Evolutionary conservation across 345 rosid species (phyloP).

Genomic region (Crucihimalaya himalaica): DNA sequence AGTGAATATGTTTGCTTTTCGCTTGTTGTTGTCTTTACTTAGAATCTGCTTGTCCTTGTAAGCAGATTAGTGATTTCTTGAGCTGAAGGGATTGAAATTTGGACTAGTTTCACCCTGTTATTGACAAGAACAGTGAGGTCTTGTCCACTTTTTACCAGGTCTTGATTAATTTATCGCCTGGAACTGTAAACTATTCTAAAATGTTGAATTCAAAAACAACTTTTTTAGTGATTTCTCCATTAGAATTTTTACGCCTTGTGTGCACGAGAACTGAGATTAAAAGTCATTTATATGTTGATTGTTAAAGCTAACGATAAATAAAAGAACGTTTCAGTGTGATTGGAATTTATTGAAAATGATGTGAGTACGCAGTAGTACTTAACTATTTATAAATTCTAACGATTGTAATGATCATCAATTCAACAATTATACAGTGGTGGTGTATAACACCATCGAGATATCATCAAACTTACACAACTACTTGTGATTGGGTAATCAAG

Average conservation of each 20-base stretch:
- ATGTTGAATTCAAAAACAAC: not conserved
- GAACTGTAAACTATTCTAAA: conserved; percentile 23
- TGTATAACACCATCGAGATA: not conserved
- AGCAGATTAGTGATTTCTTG: conserved; percentile 35
- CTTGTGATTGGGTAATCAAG: not conserved
- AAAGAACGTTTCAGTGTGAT: not conserved
- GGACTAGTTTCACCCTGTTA: conserved; percentile 14
- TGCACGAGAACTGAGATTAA: not conserved
- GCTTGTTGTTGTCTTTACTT: conserved; percentile 39
- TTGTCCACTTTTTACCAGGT: conserved; percentile 15
- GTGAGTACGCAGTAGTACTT: not conserved
- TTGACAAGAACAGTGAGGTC: conserved; percentile 24
- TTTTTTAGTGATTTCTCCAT: not conserved
- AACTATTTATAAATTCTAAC: no score
- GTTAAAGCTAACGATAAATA: no score
- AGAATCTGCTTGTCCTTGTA: conserved; percentile 23
- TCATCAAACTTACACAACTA: no score
- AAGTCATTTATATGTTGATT: no score
- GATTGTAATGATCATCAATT: not conserved
- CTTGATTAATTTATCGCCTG: conserved; percentile 23
- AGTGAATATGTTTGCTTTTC: conserved; percentile 21
- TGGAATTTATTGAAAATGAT: not conserved
- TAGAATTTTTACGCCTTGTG: conserved; percentile 5
- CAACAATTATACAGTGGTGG: not conserved
- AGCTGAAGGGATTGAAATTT: conserved; percentile 23